Conservation (phyloP, 139 green algal genomes). For the Picochlorum sp. region DNA sequence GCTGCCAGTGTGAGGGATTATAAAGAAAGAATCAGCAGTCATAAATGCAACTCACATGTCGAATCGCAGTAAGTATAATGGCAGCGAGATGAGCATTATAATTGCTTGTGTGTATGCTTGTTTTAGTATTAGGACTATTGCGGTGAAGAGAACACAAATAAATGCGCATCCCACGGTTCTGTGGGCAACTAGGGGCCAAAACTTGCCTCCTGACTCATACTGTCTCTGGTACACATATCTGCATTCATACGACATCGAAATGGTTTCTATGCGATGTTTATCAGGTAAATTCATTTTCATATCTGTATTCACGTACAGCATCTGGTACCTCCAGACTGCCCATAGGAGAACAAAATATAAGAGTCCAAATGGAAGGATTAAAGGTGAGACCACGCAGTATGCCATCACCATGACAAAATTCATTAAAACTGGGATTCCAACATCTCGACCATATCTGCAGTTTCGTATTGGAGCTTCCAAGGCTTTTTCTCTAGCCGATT, state of each 20-base stretch:
- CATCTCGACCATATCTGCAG: conserved; percentile 31
- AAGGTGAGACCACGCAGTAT: conserved; percentile 29
- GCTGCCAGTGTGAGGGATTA: not conserved
- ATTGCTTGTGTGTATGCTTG: conserved; percentile 28
- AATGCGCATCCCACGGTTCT: conserved; percentile 18
- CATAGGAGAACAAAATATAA: conserved; percentile 42
- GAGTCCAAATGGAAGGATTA: conserved; percentile 47
- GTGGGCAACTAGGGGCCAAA: conserved; percentile 12
- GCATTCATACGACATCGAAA: too few species aligned
- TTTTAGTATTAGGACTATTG: conserved; percentile 51
- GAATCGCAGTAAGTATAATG: conserved; percentile 53
- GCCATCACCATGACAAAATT: conserved; percentile 39
- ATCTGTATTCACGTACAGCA: too few species aligned
- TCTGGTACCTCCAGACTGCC: conserved; percentile 43
- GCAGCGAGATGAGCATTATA: conserved; percentile 33
- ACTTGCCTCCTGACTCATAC: conserved; percentile 23
- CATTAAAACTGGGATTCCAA: conserved; percentile 38
- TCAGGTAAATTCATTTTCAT: too few species aligned
- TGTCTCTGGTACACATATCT: conserved; percentile 30
- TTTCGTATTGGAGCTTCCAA: conserved; percentile 26
- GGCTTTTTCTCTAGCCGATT: conserved; percentile 26
- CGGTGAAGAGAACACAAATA: conserved; percentile 43
- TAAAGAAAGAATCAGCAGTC: too few species aligned
- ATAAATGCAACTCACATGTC: too few species aligned
- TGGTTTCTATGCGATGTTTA: not conserved